phyloP scores from a whole-genome alignment of 164 flowering plant genomes.

The Buxus sempervirens region DNA sequence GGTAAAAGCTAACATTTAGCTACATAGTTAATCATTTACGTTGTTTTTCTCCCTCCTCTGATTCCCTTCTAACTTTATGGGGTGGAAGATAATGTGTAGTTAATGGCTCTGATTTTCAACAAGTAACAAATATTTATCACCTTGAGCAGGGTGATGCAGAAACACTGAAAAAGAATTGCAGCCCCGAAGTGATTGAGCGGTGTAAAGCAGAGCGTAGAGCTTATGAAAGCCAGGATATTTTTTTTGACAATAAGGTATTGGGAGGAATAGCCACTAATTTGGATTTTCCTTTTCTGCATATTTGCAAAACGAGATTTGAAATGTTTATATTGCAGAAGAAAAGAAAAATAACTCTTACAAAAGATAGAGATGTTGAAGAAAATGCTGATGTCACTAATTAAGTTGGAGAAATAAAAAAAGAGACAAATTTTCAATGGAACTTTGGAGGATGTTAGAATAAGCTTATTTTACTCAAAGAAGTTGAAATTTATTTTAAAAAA shows the following conservation, averaged over 20 bases:
- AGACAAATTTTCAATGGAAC: too few species aligned
- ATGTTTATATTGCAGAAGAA: too few species aligned
- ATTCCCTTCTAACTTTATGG: too few species aligned
- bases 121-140: slow-evolving; percentile 4
- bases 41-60: too few species aligned
- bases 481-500: too few species aligned
- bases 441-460: too few species aligned
- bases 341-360: too few species aligned
- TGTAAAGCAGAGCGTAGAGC: slow-evolving; percentile 73
- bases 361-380: too few species aligned
- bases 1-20: slow-evolving; percentile 30
- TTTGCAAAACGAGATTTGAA: too few species aligned
- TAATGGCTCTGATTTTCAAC: neutral
- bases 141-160: slow-evolving; percentile 63
- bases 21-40: neutral
- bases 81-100: neutral
- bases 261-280: neutral
- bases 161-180: slow-evolving; percentile 67
- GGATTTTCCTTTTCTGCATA: neutral
- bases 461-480: too few species aligned
- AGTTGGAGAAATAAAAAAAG: too few species aligned
- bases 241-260: slow-evolving; percentile 87
- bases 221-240: slow-evolving; percentile 65
- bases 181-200: slow-evolving; percentile 74
- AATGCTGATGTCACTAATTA: too few species aligned